Conservation (phyloP, 2,329 filamentous ascomycete genomes). For the Herpotrichia juniperi region DNA sequence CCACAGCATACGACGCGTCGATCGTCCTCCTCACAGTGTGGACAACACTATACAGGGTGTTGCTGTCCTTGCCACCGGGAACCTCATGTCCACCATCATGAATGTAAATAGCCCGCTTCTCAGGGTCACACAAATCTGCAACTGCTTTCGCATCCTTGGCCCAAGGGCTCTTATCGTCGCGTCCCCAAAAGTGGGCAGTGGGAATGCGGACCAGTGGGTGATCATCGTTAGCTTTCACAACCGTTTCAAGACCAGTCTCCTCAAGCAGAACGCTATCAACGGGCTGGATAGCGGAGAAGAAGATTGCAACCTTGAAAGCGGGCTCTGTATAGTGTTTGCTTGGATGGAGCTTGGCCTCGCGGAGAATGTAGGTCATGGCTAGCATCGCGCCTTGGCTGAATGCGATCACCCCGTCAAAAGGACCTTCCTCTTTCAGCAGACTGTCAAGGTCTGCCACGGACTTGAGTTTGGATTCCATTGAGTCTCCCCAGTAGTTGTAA, state of each 20-base stretch:
- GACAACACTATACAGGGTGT: background rate
- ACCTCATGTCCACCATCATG: slow-evolving; percentile 15
- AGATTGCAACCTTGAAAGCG: slow-evolving; percentile 11
- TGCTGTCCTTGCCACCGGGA: slow-evolving; percentile 5
- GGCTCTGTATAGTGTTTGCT: background rate
- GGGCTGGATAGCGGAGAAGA: slow-evolving; percentile 1
- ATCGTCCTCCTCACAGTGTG: background rate
- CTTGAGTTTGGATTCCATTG: background rate
- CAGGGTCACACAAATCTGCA: background rate
- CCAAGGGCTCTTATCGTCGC: background rate
- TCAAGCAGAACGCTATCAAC: slow-evolving; percentile 2
- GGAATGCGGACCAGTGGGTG: slow-evolving; percentile 6
- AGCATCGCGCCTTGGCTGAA: slow-evolving; percentile 16
- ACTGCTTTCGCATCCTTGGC: background rate
- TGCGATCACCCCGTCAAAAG: slow-evolving; percentile 19
- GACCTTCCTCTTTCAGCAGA: slow-evolving; percentile 11
- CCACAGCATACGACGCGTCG: no score
- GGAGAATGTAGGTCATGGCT: slow-evolving; percentile 6
- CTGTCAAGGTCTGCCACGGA: slow-evolving; percentile 6
- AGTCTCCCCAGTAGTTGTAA: slow-evolving; percentile 11
- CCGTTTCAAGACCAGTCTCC: background rate
- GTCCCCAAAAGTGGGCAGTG: slow-evolving; percentile 12
- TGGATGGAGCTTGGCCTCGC: background rate
- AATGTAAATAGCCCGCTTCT: no score
- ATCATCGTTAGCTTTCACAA: background rate